phyloP scores from a whole-genome alignment of 805 yeast species.

The Yarrowia osloensis region DNA sequence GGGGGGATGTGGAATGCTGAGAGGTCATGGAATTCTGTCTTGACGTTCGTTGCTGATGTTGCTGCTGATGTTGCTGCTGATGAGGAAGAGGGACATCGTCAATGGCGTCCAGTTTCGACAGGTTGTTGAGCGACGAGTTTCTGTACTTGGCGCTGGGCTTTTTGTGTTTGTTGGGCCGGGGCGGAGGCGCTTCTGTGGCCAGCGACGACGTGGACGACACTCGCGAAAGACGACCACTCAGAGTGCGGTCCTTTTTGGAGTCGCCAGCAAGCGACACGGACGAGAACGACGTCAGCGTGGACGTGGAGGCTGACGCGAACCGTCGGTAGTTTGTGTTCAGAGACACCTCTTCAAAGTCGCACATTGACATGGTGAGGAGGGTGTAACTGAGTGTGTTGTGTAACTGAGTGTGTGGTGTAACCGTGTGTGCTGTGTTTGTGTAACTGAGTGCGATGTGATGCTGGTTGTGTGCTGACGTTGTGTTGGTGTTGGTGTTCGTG shows the following conservation, averaged over 20 bases:
- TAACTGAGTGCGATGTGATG: not conserved
- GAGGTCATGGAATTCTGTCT: constrained; percentile 9
- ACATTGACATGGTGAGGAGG: constrained; percentile 5
- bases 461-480: not conserved
- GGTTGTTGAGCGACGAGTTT: constrained; percentile 12
- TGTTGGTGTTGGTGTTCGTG: too few species aligned
- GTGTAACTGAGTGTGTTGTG: not conserved
- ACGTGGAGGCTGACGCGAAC: constrained; percentile 6
- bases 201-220: constrained; percentile 1
- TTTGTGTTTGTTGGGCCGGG: not conserved
- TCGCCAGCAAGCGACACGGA: not conserved
- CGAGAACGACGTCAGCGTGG: constrained; percentile 6
- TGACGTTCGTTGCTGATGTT: not conserved
- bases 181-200: not conserved
- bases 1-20: constrained; percentile 1
- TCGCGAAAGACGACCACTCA: not conserved
- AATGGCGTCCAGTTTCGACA: constrained; percentile 7
- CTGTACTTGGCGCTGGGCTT: not conserved
- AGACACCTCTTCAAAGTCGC: constrained; percentile 27
- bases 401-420: not conserved
- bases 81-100: constrained; percentile 4
- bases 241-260: constrained; percentile 9
- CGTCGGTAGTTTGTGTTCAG: constrained; percentile 29
- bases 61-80: not conserved
- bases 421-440: not conserved